Percentiles rank a stretch among this genome's conserved stretches.
These are phyloP conservation scores for Galerina sulciceps DNA, from an alignment of 768 basidiomycete genomes.

Conservation along the genomic window DNA sequence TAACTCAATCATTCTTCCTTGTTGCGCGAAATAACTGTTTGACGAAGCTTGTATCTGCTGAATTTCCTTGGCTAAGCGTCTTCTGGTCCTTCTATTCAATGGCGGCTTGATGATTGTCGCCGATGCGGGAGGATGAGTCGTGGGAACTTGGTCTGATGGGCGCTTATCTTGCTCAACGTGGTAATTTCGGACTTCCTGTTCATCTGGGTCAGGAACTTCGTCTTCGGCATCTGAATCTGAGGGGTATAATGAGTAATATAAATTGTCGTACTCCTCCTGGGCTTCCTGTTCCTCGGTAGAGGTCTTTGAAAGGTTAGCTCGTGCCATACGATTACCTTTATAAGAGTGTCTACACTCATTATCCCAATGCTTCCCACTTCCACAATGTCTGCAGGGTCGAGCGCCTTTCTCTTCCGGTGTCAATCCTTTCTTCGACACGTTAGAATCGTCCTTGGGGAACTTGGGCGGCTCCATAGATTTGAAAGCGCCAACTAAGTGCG, in stretches of 20 bases:
- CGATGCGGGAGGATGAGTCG: too few species aligned
- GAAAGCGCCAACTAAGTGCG: background rate
- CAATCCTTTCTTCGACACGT: slow-evolving; percentile 6
- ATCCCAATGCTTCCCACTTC: slow-evolving; percentile 38
- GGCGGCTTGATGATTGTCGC: background rate
- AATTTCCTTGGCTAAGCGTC: slow-evolving; percentile 5
- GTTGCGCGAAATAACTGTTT: background rate
- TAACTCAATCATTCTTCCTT: slow-evolving; percentile 16
- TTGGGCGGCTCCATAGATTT: slow-evolving; percentile 4
- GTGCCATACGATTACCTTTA: slow-evolving; percentile 14
- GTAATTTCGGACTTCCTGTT: slow-evolving; percentile 1
- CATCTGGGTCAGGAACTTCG: background rate
- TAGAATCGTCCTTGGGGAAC: slow-evolving; percentile 28
- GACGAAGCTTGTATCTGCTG: background rate
- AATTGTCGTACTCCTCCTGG: slow-evolving; percentile 31
- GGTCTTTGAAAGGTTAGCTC: slow-evolving; percentile 19
- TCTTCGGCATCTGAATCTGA: slow-evolving; percentile 9
- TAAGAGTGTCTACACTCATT: slow-evolving; percentile 31
- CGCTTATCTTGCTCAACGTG: background rate
- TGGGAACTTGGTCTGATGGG: background rate
- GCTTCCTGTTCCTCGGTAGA: slow-evolving; percentile 17
- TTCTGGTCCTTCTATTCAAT: background rate
- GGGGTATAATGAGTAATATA: slow-evolving; percentile 21
- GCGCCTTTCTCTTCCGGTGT: slow-evolving; percentile 26
- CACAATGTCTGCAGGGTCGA: slow-evolving; percentile 36